Evolutionary conservation across 139 green algal species (phyloP), one percentile per base, ranked within the genome.

Genomic region (Coelastrella sp.): DNA sequence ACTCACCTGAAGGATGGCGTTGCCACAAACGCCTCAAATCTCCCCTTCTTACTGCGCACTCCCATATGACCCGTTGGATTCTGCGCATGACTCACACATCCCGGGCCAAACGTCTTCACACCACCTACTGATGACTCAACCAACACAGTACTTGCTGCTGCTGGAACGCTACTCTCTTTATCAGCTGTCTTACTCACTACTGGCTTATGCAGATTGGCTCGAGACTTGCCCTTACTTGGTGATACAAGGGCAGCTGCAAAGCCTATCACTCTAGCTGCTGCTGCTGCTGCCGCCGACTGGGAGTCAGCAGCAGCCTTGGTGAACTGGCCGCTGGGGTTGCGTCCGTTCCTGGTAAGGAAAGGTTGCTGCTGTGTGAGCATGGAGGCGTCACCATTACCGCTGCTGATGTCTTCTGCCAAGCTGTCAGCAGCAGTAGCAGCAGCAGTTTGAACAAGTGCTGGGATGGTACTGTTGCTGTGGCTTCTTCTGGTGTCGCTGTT

Each of bases 11-110:
- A 64, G 2, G 72, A 30, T 40, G 19, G 30, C n/a, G 45, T 48
- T 66, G 72, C 72, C 8, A 80, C 32, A 19, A 64, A 80, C 2
- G 45, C 72, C 25, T 80, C 45, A 35, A 32, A 67, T 37, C 48
- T 17, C 15, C 34, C 30, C 30, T 45, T 80, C 43, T 48, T 38
- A 0, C 19, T 48, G 30, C 72, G 72, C 30, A 80, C 45, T 8
- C 45, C 45, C 72, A 64, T 80, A 5, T 45, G 15, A 17, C 72
- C 72, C 9, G 72, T 80, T 2, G 32, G 30, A 35, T 66, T 66
- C 15, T 80, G 72, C 0, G 45, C 48, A 35, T 66, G 45, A 6
- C 48, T 64, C 32, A 66, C 72, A 67, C 72, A 66, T 19, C 72
- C 72, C 2, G 45, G 45, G 5, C 34, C 72, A 62, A 8, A 35